Evolutionary conservation across 495 filamentous ascomycete species (phyloP).

Genomic region (Cryomyces antarcticus): DNA sequence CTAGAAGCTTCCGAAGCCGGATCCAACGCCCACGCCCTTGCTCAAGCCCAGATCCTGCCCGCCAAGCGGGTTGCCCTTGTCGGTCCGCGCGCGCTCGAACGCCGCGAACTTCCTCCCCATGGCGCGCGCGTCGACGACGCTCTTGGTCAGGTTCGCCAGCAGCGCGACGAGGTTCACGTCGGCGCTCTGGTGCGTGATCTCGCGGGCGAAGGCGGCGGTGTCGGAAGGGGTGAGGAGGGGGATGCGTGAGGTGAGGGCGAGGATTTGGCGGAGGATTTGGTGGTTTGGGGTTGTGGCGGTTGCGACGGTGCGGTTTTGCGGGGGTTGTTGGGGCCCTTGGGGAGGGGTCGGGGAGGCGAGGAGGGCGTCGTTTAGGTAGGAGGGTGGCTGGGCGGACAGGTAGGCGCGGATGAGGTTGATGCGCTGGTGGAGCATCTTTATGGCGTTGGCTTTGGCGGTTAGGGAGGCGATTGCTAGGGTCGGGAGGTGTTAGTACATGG

Average conservation of each 20-base stretch:
- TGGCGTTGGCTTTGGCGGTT: slow-evolving; percentile 73
- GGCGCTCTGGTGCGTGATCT: slow-evolving; percentile 3
- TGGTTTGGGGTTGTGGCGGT: slow-evolving; percentile 18
- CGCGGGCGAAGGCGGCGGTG: not conserved
- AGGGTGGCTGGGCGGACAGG: slow-evolving; percentile 48
- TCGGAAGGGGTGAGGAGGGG: slow-evolving; percentile 27
- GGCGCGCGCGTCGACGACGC: slow-evolving; percentile 42
- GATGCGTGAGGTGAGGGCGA: slow-evolving; percentile 31
- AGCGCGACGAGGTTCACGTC: slow-evolving; percentile 59
- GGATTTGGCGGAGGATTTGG: slow-evolving; percentile 35
- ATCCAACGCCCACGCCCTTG: too few relatives aligned
- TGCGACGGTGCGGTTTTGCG: slow-evolving; percentile 7
- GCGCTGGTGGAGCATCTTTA: slow-evolving; percentile 74
- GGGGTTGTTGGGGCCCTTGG: slow-evolving; percentile 11
- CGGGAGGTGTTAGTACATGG: slow-evolving; percentile 5
- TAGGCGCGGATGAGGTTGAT: slow-evolving; percentile 68
- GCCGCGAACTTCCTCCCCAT: slow-evolving; percentile 52
- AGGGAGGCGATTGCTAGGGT: slow-evolving; percentile 42
- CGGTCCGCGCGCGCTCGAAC: slow-evolving; percentile 29
- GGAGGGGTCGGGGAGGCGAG: slow-evolving; percentile 7
- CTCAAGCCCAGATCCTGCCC: too few relatives aligned
- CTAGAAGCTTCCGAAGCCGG: too few relatives aligned
- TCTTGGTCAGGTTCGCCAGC: slow-evolving; percentile 45
- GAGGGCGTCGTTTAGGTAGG: slow-evolving; percentile 27
- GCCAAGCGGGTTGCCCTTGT: not conserved